Evolutionary conservation across 1,284 basidiomycete species (phyloP).

Genomic region (Taiwanofungus camphoratus): DNA sequence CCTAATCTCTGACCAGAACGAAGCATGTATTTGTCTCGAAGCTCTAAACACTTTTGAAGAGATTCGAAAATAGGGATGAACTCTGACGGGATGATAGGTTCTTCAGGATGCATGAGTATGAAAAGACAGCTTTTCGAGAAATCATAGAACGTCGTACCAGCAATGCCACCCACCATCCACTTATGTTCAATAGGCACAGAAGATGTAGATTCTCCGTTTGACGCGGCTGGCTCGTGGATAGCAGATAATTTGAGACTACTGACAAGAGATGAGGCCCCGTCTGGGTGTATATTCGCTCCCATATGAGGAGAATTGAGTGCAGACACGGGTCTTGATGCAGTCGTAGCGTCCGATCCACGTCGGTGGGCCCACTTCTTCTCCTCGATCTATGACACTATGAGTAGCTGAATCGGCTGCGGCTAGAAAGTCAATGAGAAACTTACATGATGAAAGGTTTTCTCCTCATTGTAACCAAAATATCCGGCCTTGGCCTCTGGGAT

Average conservation of each 20-base stretch:
- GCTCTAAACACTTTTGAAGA: conserved; percentile 75
- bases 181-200: too few species aligned
- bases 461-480: conserved; percentile 72
- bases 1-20: conserved; percentile 83
- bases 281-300: conserved; percentile 35
- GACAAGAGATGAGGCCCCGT: conserved; percentile 32
- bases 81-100: conserved; percentile 45
- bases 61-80: conserved; percentile 50
- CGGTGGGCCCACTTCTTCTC: conserved; percentile 65
- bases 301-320: conserved; percentile 29
- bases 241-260: conserved; percentile 37
- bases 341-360: conserved; percentile 35
- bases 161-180: conserved; percentile 1
- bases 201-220: conserved; percentile 9
- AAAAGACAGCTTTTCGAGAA: conserved; percentile 4
- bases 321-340: conserved; percentile 27
- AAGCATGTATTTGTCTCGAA: conserved; percentile 90
- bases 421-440: conserved; percentile 22
- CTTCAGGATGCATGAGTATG: conserved; percentile 18
- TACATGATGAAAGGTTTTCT: conserved; percentile 69
- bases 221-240: conserved; percentile 29
- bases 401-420: conserved; percentile 1
- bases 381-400: conserved; percentile 48
- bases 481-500: conserved; percentile 61
- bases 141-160: background rate